These are phyloP conservation scores for Solanum corneliomulleri DNA, from an alignment of 257 asterid species.

Conservation along the genomic window DNA sequence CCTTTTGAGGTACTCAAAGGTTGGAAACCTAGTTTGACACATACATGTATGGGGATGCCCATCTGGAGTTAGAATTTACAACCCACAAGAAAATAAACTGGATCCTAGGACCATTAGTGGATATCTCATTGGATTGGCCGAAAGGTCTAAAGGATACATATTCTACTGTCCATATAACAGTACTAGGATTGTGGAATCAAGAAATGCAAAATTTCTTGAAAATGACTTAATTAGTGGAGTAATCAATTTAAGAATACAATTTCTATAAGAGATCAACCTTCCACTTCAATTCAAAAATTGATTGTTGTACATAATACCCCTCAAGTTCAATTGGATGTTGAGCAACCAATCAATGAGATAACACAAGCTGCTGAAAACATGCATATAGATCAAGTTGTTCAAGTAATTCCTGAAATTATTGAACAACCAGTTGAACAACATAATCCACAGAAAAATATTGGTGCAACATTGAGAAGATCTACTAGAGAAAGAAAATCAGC, in stretches of 20 bases:
- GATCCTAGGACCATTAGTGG: too few relatives aligned
- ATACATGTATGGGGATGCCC: too few relatives aligned
- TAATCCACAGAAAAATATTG: too few relatives aligned
- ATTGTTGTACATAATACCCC: too few relatives aligned
- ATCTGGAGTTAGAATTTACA: too few relatives aligned
- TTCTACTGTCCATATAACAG: not conserved
- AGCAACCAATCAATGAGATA: not conserved
- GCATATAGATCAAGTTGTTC: not conserved
- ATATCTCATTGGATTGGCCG: too few relatives aligned
- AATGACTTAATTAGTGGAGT: not conserved
- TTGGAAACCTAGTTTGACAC: not conserved
- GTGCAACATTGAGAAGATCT: too few relatives aligned
- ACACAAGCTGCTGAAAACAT: not conserved
- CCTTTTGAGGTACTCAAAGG: not conserved
- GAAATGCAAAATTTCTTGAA: not conserved
- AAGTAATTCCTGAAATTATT: not conserved
- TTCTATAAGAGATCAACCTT: not conserved
- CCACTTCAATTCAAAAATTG: not conserved
- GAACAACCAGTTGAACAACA: not conserved
- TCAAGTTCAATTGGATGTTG: not conserved
- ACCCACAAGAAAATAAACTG: too few relatives aligned
- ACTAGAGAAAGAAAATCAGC: too few relatives aligned
- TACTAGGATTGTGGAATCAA: not conserved
- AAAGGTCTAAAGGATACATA: too few relatives aligned
- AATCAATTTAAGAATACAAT: not conserved